Evolutionary conservation across 345 rosid species (phyloP).

Genomic region (Ceriops tagal): DNA sequence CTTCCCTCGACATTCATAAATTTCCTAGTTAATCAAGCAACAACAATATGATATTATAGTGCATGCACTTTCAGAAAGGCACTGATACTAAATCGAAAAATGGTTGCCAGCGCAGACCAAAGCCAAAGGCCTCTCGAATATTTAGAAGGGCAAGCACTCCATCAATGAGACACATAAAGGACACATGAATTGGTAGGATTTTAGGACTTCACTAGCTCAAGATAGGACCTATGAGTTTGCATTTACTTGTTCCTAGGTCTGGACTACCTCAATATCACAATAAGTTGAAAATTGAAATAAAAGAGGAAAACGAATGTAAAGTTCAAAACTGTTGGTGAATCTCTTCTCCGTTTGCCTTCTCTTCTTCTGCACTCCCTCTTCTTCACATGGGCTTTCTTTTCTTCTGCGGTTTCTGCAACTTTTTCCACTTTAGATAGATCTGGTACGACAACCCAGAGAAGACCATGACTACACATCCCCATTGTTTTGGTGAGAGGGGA

Average conservation of each 20-base stretch:
- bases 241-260: neutral
- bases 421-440: conserved; percentile 89
- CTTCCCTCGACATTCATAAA: too few species aligned
- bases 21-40: too few species aligned
- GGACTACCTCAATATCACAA: neutral
- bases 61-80: too few species aligned
- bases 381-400: conserved; percentile 59
- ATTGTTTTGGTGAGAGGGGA: conserved; percentile 78
- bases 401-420: conserved; percentile 65
- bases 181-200: too few species aligned
- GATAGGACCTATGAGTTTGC: neutral
- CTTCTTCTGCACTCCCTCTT: neutral
- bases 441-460: conserved; percentile 91
- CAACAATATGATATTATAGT: too few species aligned
- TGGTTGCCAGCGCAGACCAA: too few species aligned
- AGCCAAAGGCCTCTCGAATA: too few species aligned
- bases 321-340: conserved; percentile 8
- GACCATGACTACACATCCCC: conserved; percentile 96
- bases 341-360: neutral
- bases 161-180: too few species aligned
- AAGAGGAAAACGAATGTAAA: neutral
- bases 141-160: too few species aligned
- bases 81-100: too few species aligned
- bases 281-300: neutral
- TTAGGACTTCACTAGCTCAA: too few species aligned